Evolutionary conservation across 495 filamentous ascomycete species (phyloP).

Genomic region (Aspergillus nidulans): DNA sequence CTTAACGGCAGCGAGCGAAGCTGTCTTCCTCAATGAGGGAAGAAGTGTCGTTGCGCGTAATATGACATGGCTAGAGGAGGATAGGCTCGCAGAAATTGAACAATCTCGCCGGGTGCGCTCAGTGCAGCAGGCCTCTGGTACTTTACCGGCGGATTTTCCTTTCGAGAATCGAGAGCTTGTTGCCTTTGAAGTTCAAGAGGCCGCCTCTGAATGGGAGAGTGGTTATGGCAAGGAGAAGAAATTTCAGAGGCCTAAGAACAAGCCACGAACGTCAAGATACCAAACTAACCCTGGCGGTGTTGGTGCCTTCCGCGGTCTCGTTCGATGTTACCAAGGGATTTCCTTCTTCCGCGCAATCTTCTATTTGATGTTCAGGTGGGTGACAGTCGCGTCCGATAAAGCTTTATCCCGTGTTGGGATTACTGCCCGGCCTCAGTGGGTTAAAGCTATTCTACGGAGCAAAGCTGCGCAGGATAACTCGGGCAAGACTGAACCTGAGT

Average conservation of each 20-base stretch:
- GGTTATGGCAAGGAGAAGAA: conserved; percentile 70
- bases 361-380: conserved; percentile 57
- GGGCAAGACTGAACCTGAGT: conserved; percentile 19
- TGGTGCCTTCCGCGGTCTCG: conserved; percentile 67
- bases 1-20: conserved; percentile 88
- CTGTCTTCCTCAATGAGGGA: conserved; percentile 92
- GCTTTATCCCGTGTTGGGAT: conserved; percentile 59
- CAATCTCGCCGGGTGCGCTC: conserved; percentile 27
- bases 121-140: conserved; percentile 21
- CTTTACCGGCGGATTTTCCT: conserved; percentile 23
- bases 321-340: conserved; percentile 66
- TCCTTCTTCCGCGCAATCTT: conserved; percentile 71
- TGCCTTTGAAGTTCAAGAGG: conserved; percentile 34
- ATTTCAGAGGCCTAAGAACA: conserved; percentile 46
- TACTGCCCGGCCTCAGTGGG: conserved; percentile 55
- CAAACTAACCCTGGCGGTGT: conserved; percentile 58
- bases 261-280: conserved; percentile 30
- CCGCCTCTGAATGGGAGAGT: conserved; percentile 37
- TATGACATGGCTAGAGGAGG: conserved; percentile 92
- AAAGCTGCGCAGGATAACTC: conserved; percentile 14
- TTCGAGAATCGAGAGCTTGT: conserved; percentile 30
- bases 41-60: conserved; percentile 63
- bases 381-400: conserved; percentile 50
- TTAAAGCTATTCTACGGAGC: conserved; percentile 38
- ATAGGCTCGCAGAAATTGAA: conserved; percentile 62